Conservation (phyloP, 805 yeast species). For the Pichia paraexigua region DNA sequence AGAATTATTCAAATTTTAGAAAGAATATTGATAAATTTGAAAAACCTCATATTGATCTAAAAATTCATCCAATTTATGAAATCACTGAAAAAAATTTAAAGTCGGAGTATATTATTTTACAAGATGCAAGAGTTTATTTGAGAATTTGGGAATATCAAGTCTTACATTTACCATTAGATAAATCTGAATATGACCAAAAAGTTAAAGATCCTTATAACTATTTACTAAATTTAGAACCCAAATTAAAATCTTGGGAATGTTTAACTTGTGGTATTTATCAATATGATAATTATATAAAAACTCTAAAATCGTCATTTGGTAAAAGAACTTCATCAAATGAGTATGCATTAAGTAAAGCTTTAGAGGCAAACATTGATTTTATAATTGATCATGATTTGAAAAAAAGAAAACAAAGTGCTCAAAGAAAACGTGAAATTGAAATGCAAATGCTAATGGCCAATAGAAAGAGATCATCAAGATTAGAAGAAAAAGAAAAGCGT, state of each 20-base stretch:
- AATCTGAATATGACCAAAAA: constrained; percentile 22
- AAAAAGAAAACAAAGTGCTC: constrained; percentile 45
- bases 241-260: constrained; percentile 30
- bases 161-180: constrained; percentile 30
- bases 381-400: constrained; percentile 40
- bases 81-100: constrained; percentile 8
- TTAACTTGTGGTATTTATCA: constrained; percentile 38
- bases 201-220: constrained; percentile 14
- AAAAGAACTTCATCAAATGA: constrained; percentile 20
- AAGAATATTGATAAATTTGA: constrained; percentile 36
- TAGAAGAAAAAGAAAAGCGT: constrained; percentile 53
- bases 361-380: constrained; percentile 28
- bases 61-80: constrained; percentile 18
- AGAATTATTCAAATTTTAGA: constrained; percentile 39
- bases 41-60: constrained; percentile 21
- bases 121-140: constrained; percentile 46
- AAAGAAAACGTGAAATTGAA: constrained; percentile 55
- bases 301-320: constrained; percentile 27
- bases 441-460: constrained; percentile 56
- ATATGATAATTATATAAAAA: constrained; percentile 29
- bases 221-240: constrained; percentile 29
- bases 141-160: constrained; percentile 26
- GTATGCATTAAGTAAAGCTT: constrained; percentile 23
- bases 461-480: constrained; percentile 66
- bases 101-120: constrained; percentile 33